Percentiles rank a stretch among this genome's conserved stretches.
These are phyloP conservation scores for Lathyrus tuberosus DNA, from an alignment of 306 rosid species.

Conservation along the genomic window DNA sequence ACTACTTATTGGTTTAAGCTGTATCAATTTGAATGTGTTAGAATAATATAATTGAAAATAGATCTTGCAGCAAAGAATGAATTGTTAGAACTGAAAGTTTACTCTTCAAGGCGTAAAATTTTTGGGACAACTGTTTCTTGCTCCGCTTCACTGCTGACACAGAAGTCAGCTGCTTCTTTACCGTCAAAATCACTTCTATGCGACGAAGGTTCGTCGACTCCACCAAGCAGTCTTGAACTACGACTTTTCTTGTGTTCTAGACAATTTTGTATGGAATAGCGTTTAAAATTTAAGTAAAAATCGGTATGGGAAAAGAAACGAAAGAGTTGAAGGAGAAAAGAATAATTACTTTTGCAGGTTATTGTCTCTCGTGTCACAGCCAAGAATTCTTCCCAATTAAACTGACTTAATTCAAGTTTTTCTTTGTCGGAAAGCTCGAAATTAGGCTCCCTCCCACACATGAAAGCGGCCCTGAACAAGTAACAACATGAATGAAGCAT, in stretches of 20 bases:
- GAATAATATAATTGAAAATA: slow-evolving; percentile 42
- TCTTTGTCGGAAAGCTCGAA: slow-evolving; percentile 74
- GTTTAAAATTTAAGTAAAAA: too few relatives aligned
- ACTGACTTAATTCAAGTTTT: slow-evolving; percentile 62
- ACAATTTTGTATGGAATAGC: neutral
- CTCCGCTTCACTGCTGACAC: slow-evolving; percentile 48
- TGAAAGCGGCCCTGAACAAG: slow-evolving; percentile 75
- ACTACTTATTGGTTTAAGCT: slow-evolving; percentile 42
- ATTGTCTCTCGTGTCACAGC: neutral
- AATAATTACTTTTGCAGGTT: too few relatives aligned
- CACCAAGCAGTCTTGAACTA: neutral
- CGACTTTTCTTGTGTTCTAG: slow-evolving; percentile 62
- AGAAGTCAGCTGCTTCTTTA: slow-evolving; percentile 43
- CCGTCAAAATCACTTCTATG: slow-evolving; percentile 43
- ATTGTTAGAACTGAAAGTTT: slow-evolving; percentile 41
- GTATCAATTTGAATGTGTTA: slow-evolving; percentile 21
- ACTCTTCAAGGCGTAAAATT: slow-evolving; percentile 37
- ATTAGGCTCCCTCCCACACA: slow-evolving; percentile 90
- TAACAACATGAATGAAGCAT: too few relatives aligned
- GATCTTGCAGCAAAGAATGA: slow-evolving; percentile 38
- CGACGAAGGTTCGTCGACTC: slow-evolving; percentile 21
- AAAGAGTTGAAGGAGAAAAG: too few relatives aligned
- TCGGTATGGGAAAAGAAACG: too few relatives aligned
- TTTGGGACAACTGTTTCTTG: slow-evolving; percentile 42
- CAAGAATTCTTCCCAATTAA: slow-evolving; percentile 87